Evolutionary conservation across 176 grass and related monocot species (phyloP).

Genomic region (Coix lacrymajobi): DNA sequence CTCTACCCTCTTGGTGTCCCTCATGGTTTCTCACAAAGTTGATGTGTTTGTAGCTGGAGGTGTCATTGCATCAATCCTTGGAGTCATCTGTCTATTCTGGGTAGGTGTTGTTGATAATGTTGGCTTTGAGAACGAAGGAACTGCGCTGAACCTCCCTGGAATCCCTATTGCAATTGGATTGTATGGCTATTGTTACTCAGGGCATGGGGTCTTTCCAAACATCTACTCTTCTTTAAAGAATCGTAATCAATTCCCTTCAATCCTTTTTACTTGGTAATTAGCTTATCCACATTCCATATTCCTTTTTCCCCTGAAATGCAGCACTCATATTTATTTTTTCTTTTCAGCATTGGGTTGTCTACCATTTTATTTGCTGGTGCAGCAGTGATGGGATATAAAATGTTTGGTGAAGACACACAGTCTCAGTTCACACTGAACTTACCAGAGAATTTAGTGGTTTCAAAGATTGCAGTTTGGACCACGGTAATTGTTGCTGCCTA

Average conservation of each 20-base stretch:
- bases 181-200: conserved; percentile 88
- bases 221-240: conserved; percentile 95
- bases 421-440: conserved; percentile 95
- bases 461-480: conserved; percentile 86
- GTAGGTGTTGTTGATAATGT: conserved; percentile 72
- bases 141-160: conserved; percentile 53
- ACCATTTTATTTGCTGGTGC: conserved; percentile 60
- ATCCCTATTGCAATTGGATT: conserved; percentile 91
- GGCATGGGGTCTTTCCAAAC: conserved; percentile 94
- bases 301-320: neutral
- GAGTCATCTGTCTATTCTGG: conserved; percentile 83
- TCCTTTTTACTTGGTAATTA: conserved; percentile 77
- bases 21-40: neutral
- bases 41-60: conserved; percentile 66
- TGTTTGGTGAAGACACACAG: conserved; percentile 78
- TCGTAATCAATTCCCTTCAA: conserved; percentile 54
- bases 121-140: conserved; percentile 69
- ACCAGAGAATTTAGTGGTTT: conserved; percentile 69
- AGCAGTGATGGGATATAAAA: conserved; percentile 69
- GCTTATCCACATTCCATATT: neutral
- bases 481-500: conserved; percentile 46
- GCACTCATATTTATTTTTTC: conserved; percentile 15
- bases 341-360: conserved; percentile 61
- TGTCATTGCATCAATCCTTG: conserved; percentile 73
- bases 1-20: neutral